Evolutionary conservation across 768 basidiomycete genomes (phyloP).

Genomic region (Leccinum rimulosum): DNA sequence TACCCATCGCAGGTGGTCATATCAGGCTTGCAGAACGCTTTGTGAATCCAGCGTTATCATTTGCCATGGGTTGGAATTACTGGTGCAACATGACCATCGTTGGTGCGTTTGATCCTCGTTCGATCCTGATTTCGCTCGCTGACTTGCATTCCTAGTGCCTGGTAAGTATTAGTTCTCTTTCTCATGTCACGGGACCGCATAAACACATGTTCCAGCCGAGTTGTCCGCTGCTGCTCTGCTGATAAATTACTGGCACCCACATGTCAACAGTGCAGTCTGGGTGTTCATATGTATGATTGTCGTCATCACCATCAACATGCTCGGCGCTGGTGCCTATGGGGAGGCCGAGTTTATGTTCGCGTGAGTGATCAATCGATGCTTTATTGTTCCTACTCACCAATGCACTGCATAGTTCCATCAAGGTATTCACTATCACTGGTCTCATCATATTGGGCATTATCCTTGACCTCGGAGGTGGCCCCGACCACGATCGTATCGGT

Average conservation of each 20-base stretch:
- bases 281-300: not conserved
- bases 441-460: not conserved
- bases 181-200: not conserved
- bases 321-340: not conserved
- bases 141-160: not conserved
- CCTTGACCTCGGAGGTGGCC: not conserved
- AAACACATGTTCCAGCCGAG: not conserved
- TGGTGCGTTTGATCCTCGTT: conserved; percentile 4
- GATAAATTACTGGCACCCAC: not conserved
- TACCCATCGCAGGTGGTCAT: conserved; percentile 78
- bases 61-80: conserved; percentile 54
- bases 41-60: conserved; percentile 70
- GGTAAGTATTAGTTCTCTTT: not conserved
- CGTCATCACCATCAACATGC: not conserved
- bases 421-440: not conserved
- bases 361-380: not conserved
- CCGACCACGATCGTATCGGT: not conserved
- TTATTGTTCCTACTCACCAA: not conserved
- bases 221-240: not conserved
- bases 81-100: conserved; percentile 37
- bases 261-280: not conserved
- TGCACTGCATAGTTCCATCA: not conserved
- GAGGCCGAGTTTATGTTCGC: not conserved
- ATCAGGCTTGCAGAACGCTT: conserved; percentile 82
- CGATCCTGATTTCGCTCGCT: not conserved